A percentile compares a stretch with the other conserved stretches of the same genome.
These are phyloP conservation scores for Aspergillus intermedius DNA, from an alignment of 2,329 filamentous ascomycete species.

Conservation along the genomic window DNA sequence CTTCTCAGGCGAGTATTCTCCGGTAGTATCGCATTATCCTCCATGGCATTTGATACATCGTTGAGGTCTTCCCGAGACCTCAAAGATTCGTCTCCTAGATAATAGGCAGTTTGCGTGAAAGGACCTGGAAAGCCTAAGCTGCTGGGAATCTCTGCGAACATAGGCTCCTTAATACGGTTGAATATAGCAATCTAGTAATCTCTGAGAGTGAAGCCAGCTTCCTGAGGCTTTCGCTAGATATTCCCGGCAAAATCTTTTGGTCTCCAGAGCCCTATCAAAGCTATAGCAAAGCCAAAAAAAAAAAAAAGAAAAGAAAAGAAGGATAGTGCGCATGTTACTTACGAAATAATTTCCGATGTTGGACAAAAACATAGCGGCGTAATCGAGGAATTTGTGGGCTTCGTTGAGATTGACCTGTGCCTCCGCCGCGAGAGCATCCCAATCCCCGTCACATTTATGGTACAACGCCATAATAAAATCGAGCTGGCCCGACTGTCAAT, in stretches of 20 bases:
- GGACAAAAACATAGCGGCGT: constrained; percentile 46
- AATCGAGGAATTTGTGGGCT: constrained; percentile 35
- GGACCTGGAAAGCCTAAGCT: constrained; percentile 42
- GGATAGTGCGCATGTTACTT: neutral
- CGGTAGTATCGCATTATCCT: constrained; percentile 40
- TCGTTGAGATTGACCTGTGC: constrained; percentile 37
- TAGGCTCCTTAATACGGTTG: constrained; percentile 5
- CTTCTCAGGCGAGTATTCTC: constrained; percentile 43
- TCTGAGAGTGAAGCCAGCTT: constrained; percentile 4
- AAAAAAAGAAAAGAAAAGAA: too few relatives aligned
- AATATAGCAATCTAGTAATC: neutral
- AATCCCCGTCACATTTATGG: constrained; percentile 43
- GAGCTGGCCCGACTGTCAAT: constrained; percentile 18
- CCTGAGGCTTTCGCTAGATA: constrained; percentile 9
- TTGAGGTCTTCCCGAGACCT: constrained; percentile 43
- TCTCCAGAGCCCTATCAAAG: constrained; percentile 18
- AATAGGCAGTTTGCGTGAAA: constrained; percentile 38
- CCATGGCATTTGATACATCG: constrained; percentile 37
- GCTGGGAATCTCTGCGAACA: constrained; percentile 9
- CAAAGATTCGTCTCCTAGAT: constrained; percentile 20
- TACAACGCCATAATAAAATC: constrained; percentile 50
- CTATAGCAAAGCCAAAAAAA: neutral
- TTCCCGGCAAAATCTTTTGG: constrained; percentile 20
- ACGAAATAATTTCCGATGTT: constrained; percentile 47
- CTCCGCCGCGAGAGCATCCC: constrained; percentile 31